These are phyloP conservation scores for Chrysoporthe puriensis DNA, from an alignment of 2,329 filamentous ascomycete species.

Conservation along the genomic window DNA sequence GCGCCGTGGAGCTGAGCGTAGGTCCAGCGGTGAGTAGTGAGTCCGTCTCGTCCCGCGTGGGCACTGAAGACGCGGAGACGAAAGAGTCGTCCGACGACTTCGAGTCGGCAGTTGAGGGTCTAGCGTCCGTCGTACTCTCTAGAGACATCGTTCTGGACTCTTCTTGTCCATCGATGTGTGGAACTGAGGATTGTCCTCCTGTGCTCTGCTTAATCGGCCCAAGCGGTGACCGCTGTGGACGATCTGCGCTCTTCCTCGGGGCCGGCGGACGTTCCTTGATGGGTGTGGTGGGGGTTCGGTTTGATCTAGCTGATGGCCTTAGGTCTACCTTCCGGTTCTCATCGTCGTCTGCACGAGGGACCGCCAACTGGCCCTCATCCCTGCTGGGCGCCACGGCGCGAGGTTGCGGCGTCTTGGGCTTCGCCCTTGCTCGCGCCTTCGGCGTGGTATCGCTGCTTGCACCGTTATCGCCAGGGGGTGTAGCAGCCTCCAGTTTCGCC, in stretches of 20 bases:
- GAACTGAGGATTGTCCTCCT: slow-evolving; percentile 3
- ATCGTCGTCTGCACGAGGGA: background rate
- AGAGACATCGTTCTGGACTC: slow-evolving; percentile 6
- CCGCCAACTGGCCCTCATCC: background rate
- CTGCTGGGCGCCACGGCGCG: background rate
- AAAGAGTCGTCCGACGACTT: slow-evolving; percentile 52
- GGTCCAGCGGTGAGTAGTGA: slow-evolving; percentile 9
- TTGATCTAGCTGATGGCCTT: background rate
- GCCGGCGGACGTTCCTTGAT: slow-evolving; percentile 9
- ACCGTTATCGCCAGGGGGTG: slow-evolving; percentile 10
- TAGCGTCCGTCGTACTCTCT: slow-evolving; percentile 1
- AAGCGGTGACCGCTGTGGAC: slow-evolving; percentile 4
- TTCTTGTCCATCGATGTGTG: slow-evolving; percentile 24
- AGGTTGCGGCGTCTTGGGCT: slow-evolving; percentile 12
- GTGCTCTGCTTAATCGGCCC: background rate
- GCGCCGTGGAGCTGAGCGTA: slow-evolving; percentile 14
- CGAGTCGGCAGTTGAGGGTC: slow-evolving; percentile 35
- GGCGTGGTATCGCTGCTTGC: background rate
- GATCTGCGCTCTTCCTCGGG: slow-evolving; percentile 13
- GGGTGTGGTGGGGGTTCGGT: slow-evolving; percentile 8
- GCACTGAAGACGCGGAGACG: slow-evolving; percentile 41
- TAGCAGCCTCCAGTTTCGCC: slow-evolving; percentile 36
- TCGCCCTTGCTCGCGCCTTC: slow-evolving; percentile 4
- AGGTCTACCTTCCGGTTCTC: slow-evolving; percentile 1
- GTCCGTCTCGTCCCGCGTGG: slow-evolving; percentile 19